phyloP scores from a whole-genome alignment of 2,329 filamentous ascomycete genomes.

The Cladosporium sp. region DNA sequence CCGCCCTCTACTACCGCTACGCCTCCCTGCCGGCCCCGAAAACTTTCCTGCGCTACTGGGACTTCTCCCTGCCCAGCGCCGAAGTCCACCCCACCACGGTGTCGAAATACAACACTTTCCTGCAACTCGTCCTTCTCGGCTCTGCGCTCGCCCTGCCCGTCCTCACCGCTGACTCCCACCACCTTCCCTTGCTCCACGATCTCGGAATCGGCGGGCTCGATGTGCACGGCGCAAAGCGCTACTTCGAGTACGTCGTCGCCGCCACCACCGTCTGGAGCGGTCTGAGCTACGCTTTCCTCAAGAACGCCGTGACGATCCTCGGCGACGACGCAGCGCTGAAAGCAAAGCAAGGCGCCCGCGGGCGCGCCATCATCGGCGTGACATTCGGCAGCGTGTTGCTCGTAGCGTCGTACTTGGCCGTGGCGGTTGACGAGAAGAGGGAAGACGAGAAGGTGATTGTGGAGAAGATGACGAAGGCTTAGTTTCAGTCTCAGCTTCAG shows the following conservation, averaged over 20 bases:
- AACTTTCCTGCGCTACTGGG: constrained; percentile 91
- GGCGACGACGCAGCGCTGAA: constrained; percentile 50
- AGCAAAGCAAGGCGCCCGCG: constrained; percentile 48
- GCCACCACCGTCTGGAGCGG: constrained; percentile 92
- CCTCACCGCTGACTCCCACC: constrained; percentile 42
- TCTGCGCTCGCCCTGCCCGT: constrained; percentile 79
- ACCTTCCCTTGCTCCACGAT: constrained; percentile 26
- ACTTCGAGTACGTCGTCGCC: constrained; percentile 75
- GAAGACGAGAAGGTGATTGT: constrained; percentile 7
- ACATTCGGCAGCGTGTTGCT: constrained; percentile 48
- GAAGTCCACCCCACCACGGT: constrained; percentile 82
- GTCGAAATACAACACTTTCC: constrained; percentile 86
- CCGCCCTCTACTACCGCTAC: constrained; percentile 94
- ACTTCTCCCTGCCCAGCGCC: constrained; percentile 86
- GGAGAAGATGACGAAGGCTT: constrained; percentile 7
- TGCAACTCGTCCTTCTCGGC: constrained; percentile 85
- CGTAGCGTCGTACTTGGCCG: constrained; percentile 37
- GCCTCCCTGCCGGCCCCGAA: constrained; percentile 92
- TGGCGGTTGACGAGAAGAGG: constrained; percentile 16
- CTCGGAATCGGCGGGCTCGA: constrained; percentile 26
- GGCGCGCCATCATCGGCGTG: constrained; percentile 49
- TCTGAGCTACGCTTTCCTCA: constrained; percentile 85
- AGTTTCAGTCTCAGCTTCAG: too few relatives aligned
- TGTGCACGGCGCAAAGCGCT: constrained; percentile 38
- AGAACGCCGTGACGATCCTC: constrained; percentile 88